A percentile compares a stretch with the other conserved stretches of the same genome.
phyloP scores from a whole-genome alignment of 257 asterid species.

The Penstemon barbatus region DNA sequence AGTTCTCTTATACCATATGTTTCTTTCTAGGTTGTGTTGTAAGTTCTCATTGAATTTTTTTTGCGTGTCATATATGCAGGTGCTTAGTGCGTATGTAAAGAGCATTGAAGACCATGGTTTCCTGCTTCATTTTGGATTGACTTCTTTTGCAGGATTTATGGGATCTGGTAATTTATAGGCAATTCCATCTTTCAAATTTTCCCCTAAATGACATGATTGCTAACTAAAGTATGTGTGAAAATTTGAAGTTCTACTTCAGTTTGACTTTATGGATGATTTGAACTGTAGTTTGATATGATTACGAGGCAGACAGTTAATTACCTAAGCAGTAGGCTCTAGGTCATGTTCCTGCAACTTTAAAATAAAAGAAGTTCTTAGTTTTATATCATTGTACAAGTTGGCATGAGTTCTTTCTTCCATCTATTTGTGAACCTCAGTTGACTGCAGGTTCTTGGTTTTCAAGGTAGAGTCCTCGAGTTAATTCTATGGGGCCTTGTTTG shows the following conservation, averaged over 20 bases:
- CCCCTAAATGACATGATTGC: slow-evolving; percentile 10
- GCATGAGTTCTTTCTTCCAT: background rate
- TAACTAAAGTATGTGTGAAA: slow-evolving; percentile 4
- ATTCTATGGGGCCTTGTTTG: slow-evolving; percentile 4
- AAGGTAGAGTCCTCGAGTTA: slow-evolving; percentile 2
- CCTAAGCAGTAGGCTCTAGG: slow-evolving; percentile 4
- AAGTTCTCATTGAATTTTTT: slow-evolving; percentile 10
- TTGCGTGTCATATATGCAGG: slow-evolving; percentile 46
- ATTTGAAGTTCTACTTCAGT: background rate
- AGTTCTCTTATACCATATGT: background rate
- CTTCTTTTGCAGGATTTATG: slow-evolving; percentile 80
- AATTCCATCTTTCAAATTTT: slow-evolving; percentile 13
- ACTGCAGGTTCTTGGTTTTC: slow-evolving; percentile 4
- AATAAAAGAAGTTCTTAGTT: background rate
- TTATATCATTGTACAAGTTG: slow-evolving; percentile 13
- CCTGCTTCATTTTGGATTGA: slow-evolving; percentile 74
- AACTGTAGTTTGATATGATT: slow-evolving; percentile 12
- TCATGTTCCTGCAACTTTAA: slow-evolving; percentile 1
- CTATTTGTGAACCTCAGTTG: slow-evolving; percentile 5
- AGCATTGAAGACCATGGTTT: slow-evolving; percentile 98
- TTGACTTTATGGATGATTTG: background rate
- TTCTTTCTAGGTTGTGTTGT: slow-evolving; percentile 19
- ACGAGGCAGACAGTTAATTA: slow-evolving; percentile 6
- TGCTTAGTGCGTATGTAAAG: slow-evolving; percentile 78
- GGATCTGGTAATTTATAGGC: slow-evolving; percentile 56